Conservation (phyloP, 176 grass and related monocot species). For the Rhipidocladum racemiflorum region DNA sequence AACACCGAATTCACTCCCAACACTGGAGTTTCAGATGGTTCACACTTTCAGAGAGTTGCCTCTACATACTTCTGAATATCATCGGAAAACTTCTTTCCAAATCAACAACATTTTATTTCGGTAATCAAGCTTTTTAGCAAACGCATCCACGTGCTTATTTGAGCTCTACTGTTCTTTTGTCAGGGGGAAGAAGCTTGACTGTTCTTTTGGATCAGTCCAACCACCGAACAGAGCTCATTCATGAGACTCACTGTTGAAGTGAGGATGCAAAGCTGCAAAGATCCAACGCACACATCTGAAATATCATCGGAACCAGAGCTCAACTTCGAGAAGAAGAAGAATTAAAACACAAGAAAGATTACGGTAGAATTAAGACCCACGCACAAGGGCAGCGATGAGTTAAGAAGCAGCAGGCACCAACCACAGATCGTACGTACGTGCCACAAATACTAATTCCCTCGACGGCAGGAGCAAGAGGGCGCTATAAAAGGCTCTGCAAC, state of each 20-base stretch:
- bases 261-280: background rate
- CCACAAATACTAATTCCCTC: background rate
- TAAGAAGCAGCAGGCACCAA: slow-evolving; percentile 16
- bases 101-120: background rate
- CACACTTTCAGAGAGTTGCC: background rate
- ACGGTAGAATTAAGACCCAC: background rate
- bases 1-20: background rate
- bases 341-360: background rate
- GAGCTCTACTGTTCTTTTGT: background rate
- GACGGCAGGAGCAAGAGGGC: background rate
- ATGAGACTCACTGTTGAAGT: background rate
- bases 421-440: background rate
- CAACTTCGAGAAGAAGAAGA: background rate
- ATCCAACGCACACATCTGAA: background rate
- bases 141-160: background rate
- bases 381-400: background rate
- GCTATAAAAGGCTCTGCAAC: slow-evolving; percentile 19
- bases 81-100: background rate
- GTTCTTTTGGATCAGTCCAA: background rate
- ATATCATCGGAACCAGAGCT: background rate
- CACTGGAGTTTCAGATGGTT: background rate
- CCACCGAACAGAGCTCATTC: background rate
- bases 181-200: background rate
- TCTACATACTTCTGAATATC: background rate
- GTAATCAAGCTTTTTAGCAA: background rate